Conservation (phyloP, 2,329 filamentous ascomycete genomes). For the Thelonectria discophora region DNA sequence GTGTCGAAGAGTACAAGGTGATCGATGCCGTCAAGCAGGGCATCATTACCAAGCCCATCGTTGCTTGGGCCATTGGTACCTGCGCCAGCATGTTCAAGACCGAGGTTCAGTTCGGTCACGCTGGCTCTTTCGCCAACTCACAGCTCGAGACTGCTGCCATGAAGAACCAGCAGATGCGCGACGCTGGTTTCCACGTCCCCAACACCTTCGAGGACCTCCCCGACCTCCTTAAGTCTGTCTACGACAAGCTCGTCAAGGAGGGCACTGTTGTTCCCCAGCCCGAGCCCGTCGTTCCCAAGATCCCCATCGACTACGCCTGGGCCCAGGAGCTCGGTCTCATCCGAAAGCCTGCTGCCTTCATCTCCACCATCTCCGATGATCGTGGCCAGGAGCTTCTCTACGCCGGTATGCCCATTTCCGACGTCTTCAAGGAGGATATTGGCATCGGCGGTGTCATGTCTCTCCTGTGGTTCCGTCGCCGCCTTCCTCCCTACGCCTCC, state of each 20-base stretch:
- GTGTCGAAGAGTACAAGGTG: conserved; percentile 99
- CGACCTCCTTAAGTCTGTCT: conserved; percentile 77
- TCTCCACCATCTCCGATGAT: conserved; percentile 99
- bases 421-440: conserved; percentile 98
- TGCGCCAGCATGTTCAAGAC: conserved; percentile 99
- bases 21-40: conserved; percentile 97
- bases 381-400: conserved; percentile 99
- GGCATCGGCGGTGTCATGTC: conserved; percentile 99
- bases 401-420: conserved; percentile 99
- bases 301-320: conserved; percentile 99
- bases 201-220: conserved; percentile 98
- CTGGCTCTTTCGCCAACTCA: conserved; percentile 98
- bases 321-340: conserved; percentile 99
- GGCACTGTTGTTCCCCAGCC: conserved; percentile 86
- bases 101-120: conserved; percentile 99
- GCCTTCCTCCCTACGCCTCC: conserved; percentile 93
- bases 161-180: conserved; percentile 98
- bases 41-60: conserved; percentile 96
- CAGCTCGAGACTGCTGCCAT: conserved; percentile 95
- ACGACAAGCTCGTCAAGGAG: conserved; percentile 85
- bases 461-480: conserved; percentile 98
- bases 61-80: conserved; percentile 99
- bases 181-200: conserved; percentile 93
- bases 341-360: conserved; percentile 99
- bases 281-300: conserved; percentile 96